phyloP scores from a whole-genome alignment of 768 basidiomycete species.

The Boletales sp. region DNA sequence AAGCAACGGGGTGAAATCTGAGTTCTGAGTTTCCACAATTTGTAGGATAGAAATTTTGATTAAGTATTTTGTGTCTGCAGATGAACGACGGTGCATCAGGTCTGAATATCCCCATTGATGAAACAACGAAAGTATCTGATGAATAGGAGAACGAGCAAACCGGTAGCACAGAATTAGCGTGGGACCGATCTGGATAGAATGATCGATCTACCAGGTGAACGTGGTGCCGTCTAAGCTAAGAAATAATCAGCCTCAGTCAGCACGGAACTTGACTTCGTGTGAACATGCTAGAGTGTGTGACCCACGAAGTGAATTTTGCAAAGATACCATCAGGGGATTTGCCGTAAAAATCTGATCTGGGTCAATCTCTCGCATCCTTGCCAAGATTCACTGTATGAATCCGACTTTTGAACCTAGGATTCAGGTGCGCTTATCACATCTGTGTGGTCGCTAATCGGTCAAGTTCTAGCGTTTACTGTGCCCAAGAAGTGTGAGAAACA shows the following conservation, averaged over 20 bases:
- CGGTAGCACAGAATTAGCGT: not conserved
- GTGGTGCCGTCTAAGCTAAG: not conserved
- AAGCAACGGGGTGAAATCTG: not conserved
- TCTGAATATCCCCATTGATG: not conserved
- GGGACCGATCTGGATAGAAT: not conserved
- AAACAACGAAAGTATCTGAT: not conserved
- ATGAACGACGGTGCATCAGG: not conserved
- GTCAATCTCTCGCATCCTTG: conserved; percentile 1
- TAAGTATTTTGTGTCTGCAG: not conserved
- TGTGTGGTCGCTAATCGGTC: not conserved
- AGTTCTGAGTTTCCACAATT: too few relatives aligned
- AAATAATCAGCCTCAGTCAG: not conserved
- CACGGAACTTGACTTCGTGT: not conserved
- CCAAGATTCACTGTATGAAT: conserved; percentile 7
- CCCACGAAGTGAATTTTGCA: not conserved
- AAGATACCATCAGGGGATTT: conserved; percentile 3
- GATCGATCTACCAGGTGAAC: not conserved
- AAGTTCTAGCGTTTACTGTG: too few relatives aligned
- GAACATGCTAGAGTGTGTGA: conserved; percentile 3
- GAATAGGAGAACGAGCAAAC: not conserved
- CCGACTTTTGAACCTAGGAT: conserved; percentile 14
- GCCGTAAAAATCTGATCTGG: not conserved
- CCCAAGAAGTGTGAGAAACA: too few relatives aligned
- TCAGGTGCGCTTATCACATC: too few relatives aligned
- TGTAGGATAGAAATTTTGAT: too few relatives aligned